These are phyloP conservation scores for Sarcocystis neurona DNA, from an alignment of 169 alveolate species.

Conservation along the genomic window DNA sequence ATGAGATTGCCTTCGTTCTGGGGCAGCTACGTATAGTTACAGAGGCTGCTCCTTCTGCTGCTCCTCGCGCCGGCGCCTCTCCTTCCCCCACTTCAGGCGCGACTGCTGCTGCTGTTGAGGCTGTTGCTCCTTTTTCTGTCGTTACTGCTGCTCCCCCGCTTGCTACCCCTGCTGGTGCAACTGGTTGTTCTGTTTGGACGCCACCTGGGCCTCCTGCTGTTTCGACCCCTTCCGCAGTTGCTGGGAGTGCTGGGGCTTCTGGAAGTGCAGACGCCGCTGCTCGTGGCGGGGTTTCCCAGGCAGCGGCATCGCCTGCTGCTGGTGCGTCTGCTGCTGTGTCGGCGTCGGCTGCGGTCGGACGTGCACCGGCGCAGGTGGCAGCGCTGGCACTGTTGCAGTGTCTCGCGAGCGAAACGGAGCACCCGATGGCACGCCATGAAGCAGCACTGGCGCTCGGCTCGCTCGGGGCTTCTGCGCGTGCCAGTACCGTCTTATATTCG, in stretches of 20 bases:
- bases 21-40: slow-evolving; percentile 82
- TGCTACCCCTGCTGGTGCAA: too few relatives aligned
- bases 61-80: background rate
- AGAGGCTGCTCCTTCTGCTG: background rate
- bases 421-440: slow-evolving; percentile 91
- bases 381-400: slow-evolving; percentile 74
- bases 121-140: background rate
- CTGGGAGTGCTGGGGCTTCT: too few relatives aligned
- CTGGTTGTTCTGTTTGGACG: too few relatives aligned
- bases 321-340: background rate
- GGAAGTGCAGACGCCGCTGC: too few relatives aligned
- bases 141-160: too few relatives aligned
- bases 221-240: too few relatives aligned
- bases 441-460: slow-evolving; percentile 92
- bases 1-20: slow-evolving; percentile 91
- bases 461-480: slow-evolving; percentile 72
- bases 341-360: background rate
- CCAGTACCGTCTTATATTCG: background rate
- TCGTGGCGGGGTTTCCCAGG: background rate
- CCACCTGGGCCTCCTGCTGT: too few relatives aligned
- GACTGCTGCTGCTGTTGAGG: background rate
- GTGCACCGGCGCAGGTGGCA: slow-evolving; percentile 65
- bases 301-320: background rate
- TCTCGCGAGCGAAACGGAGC: slow-evolving; percentile 76
- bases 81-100: background rate